These are phyloP conservation scores for Epichloe brachyelytri DNA, from an alignment of 2,329 filamentous ascomycete species.

Conservation along the genomic window DNA sequence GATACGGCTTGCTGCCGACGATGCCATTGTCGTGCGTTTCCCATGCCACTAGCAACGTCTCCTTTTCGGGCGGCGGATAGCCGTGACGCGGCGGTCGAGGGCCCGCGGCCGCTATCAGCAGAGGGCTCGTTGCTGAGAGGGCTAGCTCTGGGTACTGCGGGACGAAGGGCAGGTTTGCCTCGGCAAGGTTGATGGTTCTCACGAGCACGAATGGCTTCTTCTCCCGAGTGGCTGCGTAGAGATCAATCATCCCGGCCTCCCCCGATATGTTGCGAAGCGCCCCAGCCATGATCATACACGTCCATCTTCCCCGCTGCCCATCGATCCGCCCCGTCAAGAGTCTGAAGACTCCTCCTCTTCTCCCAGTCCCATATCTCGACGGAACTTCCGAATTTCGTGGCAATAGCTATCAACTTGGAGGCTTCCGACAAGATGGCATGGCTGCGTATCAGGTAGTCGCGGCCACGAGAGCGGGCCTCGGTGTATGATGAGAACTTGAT, in stretches of 20 bases:
- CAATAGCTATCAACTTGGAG: slow-evolving; percentile 23
- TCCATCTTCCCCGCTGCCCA: slow-evolving; percentile 25
- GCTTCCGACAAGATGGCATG: slow-evolving; percentile 28
- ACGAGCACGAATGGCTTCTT: slow-evolving; percentile 26
- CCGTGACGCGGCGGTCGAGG: slow-evolving; percentile 25
- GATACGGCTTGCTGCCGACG: slow-evolving; percentile 20
- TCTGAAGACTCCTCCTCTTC: slow-evolving; percentile 25
- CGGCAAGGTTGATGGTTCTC: slow-evolving; percentile 21
- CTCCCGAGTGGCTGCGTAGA: slow-evolving; percentile 18
- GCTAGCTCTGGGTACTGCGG: slow-evolving; percentile 28
- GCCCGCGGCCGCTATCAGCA: slow-evolving; percentile 25
- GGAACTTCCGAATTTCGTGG: slow-evolving; percentile 25
- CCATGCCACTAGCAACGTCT: slow-evolving; percentile 27
- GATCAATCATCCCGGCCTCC: slow-evolving; percentile 19
- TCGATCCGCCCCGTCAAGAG: slow-evolving; percentile 23
- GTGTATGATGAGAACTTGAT: slow-evolving; percentile 28
- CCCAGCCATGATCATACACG: slow-evolving; percentile 20
- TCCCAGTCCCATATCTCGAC: slow-evolving; percentile 29
- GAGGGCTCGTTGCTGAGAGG: slow-evolving; percentile 24
- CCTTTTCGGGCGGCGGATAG: slow-evolving; percentile 23
- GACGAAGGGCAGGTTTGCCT: slow-evolving; percentile 22
- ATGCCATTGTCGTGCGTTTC: slow-evolving; percentile 18
- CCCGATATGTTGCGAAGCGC: slow-evolving; percentile 23
- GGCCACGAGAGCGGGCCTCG: slow-evolving; percentile 23
- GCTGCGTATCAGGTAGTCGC: slow-evolving; percentile 30